Evolutionary conservation across 169 alveolate genomes (phyloP).

Genomic region (Cardiosporidium cionae): DNA sequence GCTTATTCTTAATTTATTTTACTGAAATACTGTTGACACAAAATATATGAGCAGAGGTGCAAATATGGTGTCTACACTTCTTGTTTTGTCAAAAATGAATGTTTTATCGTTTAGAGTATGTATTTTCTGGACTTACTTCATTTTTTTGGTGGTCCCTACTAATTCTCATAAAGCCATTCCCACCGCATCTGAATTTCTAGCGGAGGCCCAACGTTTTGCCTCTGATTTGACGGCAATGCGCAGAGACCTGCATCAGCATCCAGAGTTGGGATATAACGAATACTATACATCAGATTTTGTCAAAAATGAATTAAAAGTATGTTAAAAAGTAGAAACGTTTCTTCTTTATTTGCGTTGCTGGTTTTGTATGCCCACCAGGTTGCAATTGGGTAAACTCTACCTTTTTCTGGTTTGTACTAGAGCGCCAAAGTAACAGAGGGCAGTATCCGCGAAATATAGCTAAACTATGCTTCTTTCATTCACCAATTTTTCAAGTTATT

Average conservation of each 20-base stretch:
- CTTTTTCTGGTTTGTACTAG: neutral
- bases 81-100: too few relatives aligned
- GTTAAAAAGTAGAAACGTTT: neutral
- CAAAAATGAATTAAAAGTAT: slow-evolving; percentile 20
- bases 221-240: slow-evolving; percentile 13
- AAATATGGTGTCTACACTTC: too few relatives aligned
- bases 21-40: too few relatives aligned
- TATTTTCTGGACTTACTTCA: too few relatives aligned
- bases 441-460: neutral
- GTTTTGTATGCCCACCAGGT: neutral
- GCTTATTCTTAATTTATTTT: too few relatives aligned
- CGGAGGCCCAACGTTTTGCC: neutral
- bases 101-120: too few relatives aligned
- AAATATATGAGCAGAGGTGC: too few relatives aligned
- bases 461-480: neutral
- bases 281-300: slow-evolving; percentile 22
- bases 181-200: too few relatives aligned
- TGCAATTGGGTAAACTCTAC: neutral
- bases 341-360: too few relatives aligned
- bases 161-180: too few relatives aligned
- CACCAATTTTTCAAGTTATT: neutral
- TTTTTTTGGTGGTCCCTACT: too few relatives aligned
- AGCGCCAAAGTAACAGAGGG: neutral
- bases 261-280: slow-evolving; percentile 25
- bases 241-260: slow-evolving; percentile 24